Conservation (phyloP, 768 basidiomycete species). For the Naganishia onofrii region DNA sequence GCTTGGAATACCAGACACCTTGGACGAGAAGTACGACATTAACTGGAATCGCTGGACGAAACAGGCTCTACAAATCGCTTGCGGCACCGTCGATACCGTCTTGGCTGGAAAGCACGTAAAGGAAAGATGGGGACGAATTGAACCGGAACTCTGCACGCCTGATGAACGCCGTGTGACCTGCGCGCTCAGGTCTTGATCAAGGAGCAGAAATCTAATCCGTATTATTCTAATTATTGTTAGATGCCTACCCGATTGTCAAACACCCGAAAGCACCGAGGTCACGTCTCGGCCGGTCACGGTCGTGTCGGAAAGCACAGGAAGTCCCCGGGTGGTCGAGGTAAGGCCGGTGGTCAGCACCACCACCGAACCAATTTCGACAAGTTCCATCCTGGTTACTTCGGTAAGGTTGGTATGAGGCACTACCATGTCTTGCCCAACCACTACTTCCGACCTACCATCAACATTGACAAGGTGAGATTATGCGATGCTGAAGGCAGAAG, state of each 20-base stretch:
- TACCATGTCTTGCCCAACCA: constrained; percentile 92
- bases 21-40: no score
- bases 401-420: constrained; percentile 99
- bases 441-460: constrained; percentile 92
- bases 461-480: constrained; percentile 76
- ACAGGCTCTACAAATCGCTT: neutral
- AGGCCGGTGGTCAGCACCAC: constrained; percentile 96
- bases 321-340: constrained; percentile 99
- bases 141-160: constrained; percentile 1
- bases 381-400: constrained; percentile 99
- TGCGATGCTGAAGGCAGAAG: neutral
- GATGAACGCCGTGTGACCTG: constrained; percentile 17
- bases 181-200: neutral
- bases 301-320: constrained; percentile 99
- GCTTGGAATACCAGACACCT: no score
- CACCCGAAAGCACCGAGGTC: constrained; percentile 98
- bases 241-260: constrained; percentile 97
- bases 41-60: no score
- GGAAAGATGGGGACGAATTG: neutral
- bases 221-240: neutral
- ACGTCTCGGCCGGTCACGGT: constrained; percentile 99
- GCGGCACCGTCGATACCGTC: neutral
- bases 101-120: neutral
- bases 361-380: constrained; percentile 99
- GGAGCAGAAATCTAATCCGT: neutral